Base-by-base conservation (phyloP, 495 filamentous ascomycete species). In the Cercophora scortea region DNA sequence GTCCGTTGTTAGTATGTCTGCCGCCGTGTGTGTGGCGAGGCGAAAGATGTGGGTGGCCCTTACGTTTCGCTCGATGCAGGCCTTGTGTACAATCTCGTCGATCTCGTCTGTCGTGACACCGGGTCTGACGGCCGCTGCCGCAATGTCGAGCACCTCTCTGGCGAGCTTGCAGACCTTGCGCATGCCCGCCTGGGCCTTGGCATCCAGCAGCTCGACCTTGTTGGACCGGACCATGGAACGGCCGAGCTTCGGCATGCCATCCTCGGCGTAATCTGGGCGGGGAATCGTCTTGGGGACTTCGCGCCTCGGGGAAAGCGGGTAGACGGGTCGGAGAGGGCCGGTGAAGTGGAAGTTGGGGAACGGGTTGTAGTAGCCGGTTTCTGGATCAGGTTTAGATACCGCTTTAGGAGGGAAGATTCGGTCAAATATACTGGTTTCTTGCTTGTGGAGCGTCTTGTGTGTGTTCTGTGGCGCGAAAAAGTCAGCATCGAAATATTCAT, bases 31-130 rank as follows among this genome's bases (percentile, higher is more conserved):
- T 7, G 6, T 3, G 5, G 32, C 47, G 3, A 12, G 10, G n/a
- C 6, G 1, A 15, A 32, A 9, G 1, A 1, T 13, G 8, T 10
- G 39, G 35, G 19, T 16, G 4, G 4, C 32, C 25, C 85, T 69
- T 66, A 97, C 93, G 49, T 96, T 76, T 71, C 93, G 79, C 72
- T 96, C 93, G 53, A 97, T 70, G 64, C 90, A 96, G 46, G 93
- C 93, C 61, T 95, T 90, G 72, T 99, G 93, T 34, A 96, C 92
- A 58, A 96, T 76, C 68, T 94, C 89, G 62, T 99, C 93, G 36
- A 99, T 88, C 63, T 95, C 85, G 64, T 99, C 94, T 8, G 93
- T 99, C 2, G 94, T 97, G 25, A 97, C 81, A 12, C 93, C 93
- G 12, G 94, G 93, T 61, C 79, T 83, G 50, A 86, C 59, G 41